These are phyloP conservation scores for Bacidia gigantensis DNA, from an alignment of 495 filamentous ascomycete genomes.

Conservation along the genomic window DNA sequence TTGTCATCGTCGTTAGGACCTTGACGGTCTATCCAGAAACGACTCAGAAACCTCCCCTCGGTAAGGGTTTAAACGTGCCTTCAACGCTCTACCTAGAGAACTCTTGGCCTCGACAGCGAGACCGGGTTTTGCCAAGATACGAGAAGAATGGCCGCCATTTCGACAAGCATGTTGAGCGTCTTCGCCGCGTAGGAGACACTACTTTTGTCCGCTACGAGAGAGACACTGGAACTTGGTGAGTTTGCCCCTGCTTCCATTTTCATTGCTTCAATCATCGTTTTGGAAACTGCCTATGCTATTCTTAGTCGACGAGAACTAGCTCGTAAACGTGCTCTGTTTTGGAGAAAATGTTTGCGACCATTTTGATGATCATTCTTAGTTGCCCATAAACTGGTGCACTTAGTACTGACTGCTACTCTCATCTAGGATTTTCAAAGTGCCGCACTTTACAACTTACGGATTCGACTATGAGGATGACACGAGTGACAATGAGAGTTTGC, in stretches of 20 bases:
- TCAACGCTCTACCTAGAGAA: slow-evolving; percentile 73
- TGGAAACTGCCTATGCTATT: too few species aligned
- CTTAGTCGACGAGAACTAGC: too few species aligned
- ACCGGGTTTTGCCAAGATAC: slow-evolving; percentile 39
- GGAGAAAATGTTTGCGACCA: too few species aligned
- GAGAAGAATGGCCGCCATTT: slow-evolving; percentile 44
- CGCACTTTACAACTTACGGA: slow-evolving; percentile 94
- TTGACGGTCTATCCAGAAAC: slow-evolving; percentile 76
- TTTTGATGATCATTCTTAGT: too few species aligned
- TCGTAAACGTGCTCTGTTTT: too few species aligned
- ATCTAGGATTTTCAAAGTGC: slow-evolving; percentile 54
- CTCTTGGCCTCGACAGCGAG: slow-evolving; percentile 69
- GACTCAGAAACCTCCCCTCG: slow-evolving; percentile 60
- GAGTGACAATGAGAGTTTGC: slow-evolving; percentile 38
- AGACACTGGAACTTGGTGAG: slow-evolving; percentile 62
- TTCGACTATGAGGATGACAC: slow-evolving; percentile 70
- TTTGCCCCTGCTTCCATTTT: not conserved
- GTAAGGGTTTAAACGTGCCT: slow-evolving; percentile 83
- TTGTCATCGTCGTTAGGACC: slow-evolving; percentile 56
- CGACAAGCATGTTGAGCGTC: slow-evolving; percentile 67
- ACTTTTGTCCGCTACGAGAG: slow-evolving; percentile 65
- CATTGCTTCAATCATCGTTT: too few species aligned
- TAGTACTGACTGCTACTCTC: not conserved
- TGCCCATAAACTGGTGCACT: too few species aligned
- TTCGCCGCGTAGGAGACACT: slow-evolving; percentile 64